Evolutionary conservation across 164 flowering plant genomes (phyloP).

Genomic region (Warburgia ugandensis): DNA sequence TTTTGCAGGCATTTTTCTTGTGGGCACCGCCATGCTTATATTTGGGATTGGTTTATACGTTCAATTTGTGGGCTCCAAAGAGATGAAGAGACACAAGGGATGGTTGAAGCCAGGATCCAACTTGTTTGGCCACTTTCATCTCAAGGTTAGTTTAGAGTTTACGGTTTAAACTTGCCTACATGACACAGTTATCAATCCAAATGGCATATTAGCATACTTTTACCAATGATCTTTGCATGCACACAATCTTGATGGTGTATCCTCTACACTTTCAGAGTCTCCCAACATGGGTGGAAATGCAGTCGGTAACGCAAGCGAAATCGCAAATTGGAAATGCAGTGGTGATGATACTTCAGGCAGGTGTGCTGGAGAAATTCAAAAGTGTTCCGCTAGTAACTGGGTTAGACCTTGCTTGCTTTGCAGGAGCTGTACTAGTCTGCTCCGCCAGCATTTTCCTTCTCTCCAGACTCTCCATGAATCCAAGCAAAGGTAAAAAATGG

Average conservation of each 20-base stretch:
- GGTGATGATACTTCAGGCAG: conserved; percentile 77
- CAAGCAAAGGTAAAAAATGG: background rate
- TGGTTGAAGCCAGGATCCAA: conserved; percentile 32
- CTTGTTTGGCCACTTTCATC: conserved; percentile 46
- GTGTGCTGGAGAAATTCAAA: conserved; percentile 69
- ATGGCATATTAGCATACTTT: too few relatives aligned
- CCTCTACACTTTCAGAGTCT: conserved; percentile 29
- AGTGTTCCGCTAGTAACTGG: conserved; percentile 45
- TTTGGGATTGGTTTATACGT: conserved; percentile 59
- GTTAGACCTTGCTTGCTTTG: conserved; percentile 76
- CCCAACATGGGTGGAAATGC: conserved; percentile 52
- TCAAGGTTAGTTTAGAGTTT: conserved; percentile 29
- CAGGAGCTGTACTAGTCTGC: conserved; percentile 53
- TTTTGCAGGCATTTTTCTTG: conserved; percentile 64
- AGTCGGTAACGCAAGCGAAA: conserved; percentile 55
- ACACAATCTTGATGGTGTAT: background rate
- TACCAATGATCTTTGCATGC: background rate
- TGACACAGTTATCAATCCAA: too few relatives aligned
- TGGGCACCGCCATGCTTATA: conserved; percentile 71
- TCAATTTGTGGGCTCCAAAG: conserved; percentile 51
- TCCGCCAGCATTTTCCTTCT: conserved; percentile 62
- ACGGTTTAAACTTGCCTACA: background rate
- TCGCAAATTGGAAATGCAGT: conserved; percentile 69
- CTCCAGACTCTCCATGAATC: conserved; percentile 41
- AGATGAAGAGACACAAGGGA: conserved; percentile 16